Evolutionary conservation across 768 basidiomycete species (phyloP).

Genomic region (Clitopilus passeckerianus): DNA sequence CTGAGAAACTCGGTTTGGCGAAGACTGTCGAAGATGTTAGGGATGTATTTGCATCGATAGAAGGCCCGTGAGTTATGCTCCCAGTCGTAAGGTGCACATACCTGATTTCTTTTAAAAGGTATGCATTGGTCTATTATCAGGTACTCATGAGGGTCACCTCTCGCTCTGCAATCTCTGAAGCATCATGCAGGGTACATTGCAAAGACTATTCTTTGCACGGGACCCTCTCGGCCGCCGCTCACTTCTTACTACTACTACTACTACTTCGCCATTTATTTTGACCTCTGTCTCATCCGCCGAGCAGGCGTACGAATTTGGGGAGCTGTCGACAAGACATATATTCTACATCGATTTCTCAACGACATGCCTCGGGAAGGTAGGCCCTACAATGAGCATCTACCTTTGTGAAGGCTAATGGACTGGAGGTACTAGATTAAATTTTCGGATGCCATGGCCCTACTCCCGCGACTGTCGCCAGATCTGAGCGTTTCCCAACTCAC

Average conservation of each 20-base stretch:
- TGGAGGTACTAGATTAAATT: not conserved
- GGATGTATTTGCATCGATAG: constrained; percentile 52
- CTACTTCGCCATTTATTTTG: constrained; percentile 52
- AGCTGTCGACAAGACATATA: constrained; percentile 55
- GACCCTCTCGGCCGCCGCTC: constrained; percentile 87
- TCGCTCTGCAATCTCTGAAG: constrained; percentile 2
- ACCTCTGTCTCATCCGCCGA: constrained; percentile 62
- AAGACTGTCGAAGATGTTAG: constrained; percentile 37
- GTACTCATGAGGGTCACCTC: constrained; percentile 31
- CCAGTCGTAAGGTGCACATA: not conserved
- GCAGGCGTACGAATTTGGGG: constrained; percentile 47
- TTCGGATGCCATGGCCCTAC: not conserved
- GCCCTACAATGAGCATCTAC: not conserved
- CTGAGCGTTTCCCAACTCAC: not conserved
- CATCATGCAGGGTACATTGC: constrained; percentile 29
- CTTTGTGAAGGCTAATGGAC: not conserved
- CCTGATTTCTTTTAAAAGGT: constrained; percentile 34
- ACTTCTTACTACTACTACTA: constrained; percentile 61
- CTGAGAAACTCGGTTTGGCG: constrained; percentile 25
- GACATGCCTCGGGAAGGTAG: not conserved
- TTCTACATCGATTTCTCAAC: constrained; percentile 44
- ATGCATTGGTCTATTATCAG: constrained; percentile 78
- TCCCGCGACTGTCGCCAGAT: constrained; percentile 10
- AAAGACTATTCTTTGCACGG: constrained; percentile 64
- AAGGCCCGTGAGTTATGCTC: constrained; percentile 71